Evolutionary conservation across 768 basidiomycete genomes (phyloP), one percentile per base, ranked within the genome.

Genomic region (Hypholoma fasciculare): DNA sequence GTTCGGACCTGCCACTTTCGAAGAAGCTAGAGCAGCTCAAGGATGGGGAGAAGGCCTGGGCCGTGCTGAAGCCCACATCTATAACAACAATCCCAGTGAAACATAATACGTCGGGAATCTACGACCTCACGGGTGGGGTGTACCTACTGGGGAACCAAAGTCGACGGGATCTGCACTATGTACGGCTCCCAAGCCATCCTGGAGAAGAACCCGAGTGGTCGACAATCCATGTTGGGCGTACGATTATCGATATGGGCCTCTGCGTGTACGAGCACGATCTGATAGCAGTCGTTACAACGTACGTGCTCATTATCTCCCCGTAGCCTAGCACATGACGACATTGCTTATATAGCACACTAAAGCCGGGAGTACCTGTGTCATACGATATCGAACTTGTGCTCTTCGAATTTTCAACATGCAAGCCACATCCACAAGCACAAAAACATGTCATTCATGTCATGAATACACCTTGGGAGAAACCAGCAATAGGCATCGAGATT

Each of bases 191-290:
- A 1, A 68, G 64, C 0, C 59, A 44, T 20, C 57, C 57, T 13
- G 61, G 59, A 8, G 71, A 76, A 20, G 56, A 62, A 11, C 20
- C 64, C 2, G 59, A 54, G 14, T 78, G 76, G 76, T 65, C 58
- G 34, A 58, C 44, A 27, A 66, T 78, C n/a, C 49, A 64, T 16
- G 58, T 72, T 26, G 64, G 67, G 16, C 59, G 68, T 4, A 63
- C 59, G 13, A 70, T 79, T 52, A 67, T 82, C 26, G 79, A 82
- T 61, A 72, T 82, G 61, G 78, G 77, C 5, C 59, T 80, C 16
- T 72, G 73, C 26, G 59, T 79, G 2, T 69, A 75, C 20, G 78
- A 80, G 58, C 78, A 82, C 52, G 78, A 82, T 62, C 64, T 82
- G 34, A 67, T 80, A 26, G 78, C 69, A 3, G 58, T 79, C 43